Base-by-base conservation (phyloP, 495 filamentous ascomycete species). In the Podospora anserina region DNA sequence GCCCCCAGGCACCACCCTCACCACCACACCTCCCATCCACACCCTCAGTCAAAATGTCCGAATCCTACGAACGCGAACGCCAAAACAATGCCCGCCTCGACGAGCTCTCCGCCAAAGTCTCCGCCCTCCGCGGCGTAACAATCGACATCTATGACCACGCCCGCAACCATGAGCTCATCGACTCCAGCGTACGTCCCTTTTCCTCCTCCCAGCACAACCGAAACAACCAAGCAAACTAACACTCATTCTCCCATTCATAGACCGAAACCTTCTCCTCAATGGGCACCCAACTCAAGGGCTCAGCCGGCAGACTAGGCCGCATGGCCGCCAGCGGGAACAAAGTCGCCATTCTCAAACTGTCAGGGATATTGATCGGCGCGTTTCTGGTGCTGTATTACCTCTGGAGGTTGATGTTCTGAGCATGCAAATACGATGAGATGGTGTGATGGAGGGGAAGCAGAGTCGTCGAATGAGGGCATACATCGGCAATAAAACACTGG, bases 81-180 rank as follows among this genome's bases (percentile, higher is more conserved):
- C 95, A 99, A 81, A 99, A 99, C 82, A 97, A 97, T 81, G 89
- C 92, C 74, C 93, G 95, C 76, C 90, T 99, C 63, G 89, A 93
- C 73, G 93, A 96, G 74, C 90, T 99, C 26, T 89, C 91, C 18
- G 84, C 86, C 28, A 99, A 99, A 79, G 92, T 97, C 34, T 91
- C 91, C 58, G 92, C 93, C 44, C 86, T 99, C 64, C 93, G 94
- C 74, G 89, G 89, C 71, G 93, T 99, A n/a, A 99, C 95, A n/a
- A 88, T 97, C 58, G 92, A 98, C 81, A 99, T 99, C 77, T 96
- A 97, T 82, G 93, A 97, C 81, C 91, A 93, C 76, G 95, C 95
- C 54, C 86, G 92, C 54, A 87, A 90, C 73, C 94, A 97, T 74
- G 87, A 90, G 64, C 85, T 95, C 30, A 91, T 99, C 67, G 93